phyloP scores from a whole-genome alignment of 805 yeast species.

The Cyberlindnera veronae region DNA sequence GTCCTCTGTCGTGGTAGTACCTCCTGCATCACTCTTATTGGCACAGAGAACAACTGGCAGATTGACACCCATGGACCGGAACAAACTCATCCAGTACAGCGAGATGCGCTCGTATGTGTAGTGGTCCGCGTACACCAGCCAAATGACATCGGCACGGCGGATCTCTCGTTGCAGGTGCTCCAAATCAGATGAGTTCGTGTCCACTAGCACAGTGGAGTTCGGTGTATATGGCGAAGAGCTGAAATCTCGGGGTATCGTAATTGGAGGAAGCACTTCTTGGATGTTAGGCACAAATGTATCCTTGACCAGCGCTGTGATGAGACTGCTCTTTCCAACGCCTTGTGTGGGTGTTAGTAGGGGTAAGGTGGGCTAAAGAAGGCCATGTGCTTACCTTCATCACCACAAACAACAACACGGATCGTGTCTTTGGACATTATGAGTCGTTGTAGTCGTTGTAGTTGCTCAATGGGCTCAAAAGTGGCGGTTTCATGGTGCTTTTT shows the following conservation, averaged over 20 bases:
- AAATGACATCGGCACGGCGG: conserved; percentile 82
- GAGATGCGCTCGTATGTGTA: conserved; percentile 92
- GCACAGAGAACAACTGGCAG: conserved; percentile 90
- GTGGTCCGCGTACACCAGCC: conserved; percentile 93
- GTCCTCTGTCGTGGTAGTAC: no score
- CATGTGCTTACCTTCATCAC: conserved; percentile 78
- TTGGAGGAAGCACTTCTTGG: conserved; percentile 77
- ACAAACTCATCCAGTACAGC: conserved; percentile 90
- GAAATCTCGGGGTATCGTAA: conserved; percentile 75
- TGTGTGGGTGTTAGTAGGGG: no score
- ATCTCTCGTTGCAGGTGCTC: conserved; percentile 63
- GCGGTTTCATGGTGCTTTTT: no score
- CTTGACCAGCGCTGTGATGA: conserved; percentile 77
- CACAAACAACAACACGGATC: conserved; percentile 84
- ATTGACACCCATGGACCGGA: conserved; percentile 90
- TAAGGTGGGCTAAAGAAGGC: conserved; percentile 1
- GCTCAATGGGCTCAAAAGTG: no score
- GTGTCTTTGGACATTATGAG: conserved; percentile 38
- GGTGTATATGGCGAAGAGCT: conserved; percentile 57
- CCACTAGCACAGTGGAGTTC: conserved; percentile 68
- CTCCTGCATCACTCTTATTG: no score
- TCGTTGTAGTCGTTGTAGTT: no score
- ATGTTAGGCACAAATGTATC: conserved; percentile 75
- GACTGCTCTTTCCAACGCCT: conserved; percentile 74
- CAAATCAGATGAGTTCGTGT: conserved; percentile 71